Evolutionary conservation across 306 rosid genomes (phyloP).

Genomic region (Medicago ruthenica): DNA sequence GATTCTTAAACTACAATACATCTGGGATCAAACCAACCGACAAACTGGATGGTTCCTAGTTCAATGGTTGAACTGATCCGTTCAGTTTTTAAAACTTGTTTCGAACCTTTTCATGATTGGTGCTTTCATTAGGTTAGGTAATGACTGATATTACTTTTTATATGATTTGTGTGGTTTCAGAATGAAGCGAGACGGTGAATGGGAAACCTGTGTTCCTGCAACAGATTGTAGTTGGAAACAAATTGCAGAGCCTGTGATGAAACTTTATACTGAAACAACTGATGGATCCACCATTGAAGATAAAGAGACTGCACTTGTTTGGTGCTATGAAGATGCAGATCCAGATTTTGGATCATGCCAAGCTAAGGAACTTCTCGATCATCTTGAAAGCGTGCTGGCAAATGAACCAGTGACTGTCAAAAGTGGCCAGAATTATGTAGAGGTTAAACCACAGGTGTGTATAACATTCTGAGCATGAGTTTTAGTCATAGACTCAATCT

Average conservation of each 20-base stretch:
- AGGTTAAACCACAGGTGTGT: constrained; percentile 96
- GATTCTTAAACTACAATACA: background rate
- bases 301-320: constrained; percentile 87
- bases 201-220: constrained; percentile 76
- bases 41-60: background rate
- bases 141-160: constrained; percentile 9
- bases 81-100: background rate
- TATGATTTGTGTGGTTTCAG: constrained; percentile 42
- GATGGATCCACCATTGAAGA: constrained; percentile 89
- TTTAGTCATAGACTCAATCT: background rate
- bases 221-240: constrained; percentile 80
- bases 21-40: background rate
- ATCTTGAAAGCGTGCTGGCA: constrained; percentile 88
- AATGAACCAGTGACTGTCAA: constrained; percentile 93
- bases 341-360: constrained; percentile 91
- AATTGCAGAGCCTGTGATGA: constrained; percentile 90
- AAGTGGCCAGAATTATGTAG: constrained; percentile 81
- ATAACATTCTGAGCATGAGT: constrained; percentile 15
- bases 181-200: constrained; percentile 50
- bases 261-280: constrained; percentile 80
- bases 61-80: too few relatives aligned
- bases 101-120: background rate
- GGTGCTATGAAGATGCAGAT: constrained; percentile 86
- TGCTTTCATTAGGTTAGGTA: constrained; percentile 18
- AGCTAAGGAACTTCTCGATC: constrained; percentile 93